These are phyloP conservation scores for Pseudodiploospora longispora DNA, from an alignment of 2,329 filamentous ascomycete species.

Conservation along the genomic window DNA sequence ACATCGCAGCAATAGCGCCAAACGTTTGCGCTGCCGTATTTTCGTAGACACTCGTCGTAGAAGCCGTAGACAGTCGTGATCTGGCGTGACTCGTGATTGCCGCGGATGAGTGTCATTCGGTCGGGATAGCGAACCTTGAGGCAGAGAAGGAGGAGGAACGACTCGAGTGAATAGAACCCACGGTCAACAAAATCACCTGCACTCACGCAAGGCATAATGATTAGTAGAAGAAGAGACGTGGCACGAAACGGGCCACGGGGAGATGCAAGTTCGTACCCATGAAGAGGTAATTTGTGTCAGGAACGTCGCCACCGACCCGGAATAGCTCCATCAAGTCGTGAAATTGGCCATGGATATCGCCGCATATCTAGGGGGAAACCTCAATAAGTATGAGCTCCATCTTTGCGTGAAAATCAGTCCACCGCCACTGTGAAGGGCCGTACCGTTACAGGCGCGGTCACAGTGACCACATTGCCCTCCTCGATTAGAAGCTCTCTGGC, in stretches of 20 bases:
- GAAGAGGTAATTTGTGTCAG: conserved; percentile 94
- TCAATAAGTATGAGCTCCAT: background rate
- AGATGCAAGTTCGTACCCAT: conserved; percentile 58
- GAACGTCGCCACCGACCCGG: conserved; percentile 84
- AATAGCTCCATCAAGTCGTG: conserved; percentile 97
- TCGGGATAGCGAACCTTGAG: conserved; percentile 97
- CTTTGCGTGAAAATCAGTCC: conserved; percentile 4
- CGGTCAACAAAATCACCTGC: conserved; percentile 93
- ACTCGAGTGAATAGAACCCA: conserved; percentile 96
- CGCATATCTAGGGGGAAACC: conserved; percentile 60
- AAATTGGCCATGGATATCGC: conserved; percentile 94
- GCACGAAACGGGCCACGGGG: background rate
- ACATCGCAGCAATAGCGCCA: conserved; percentile 97
- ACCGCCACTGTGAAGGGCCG: conserved; percentile 13
- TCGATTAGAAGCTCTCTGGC: conserved; percentile 93
- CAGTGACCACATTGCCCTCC: conserved; percentile 93
- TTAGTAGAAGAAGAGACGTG: background rate
- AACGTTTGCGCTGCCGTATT: conserved; percentile 94
- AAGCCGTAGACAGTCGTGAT: conserved; percentile 98
- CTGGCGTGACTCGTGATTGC: conserved; percentile 92
- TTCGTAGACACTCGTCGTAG: conserved; percentile 93
- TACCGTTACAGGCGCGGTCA: conserved; percentile 90
- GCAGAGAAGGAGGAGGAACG: conserved; percentile 88
- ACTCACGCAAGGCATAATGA: background rate
- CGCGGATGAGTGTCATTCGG: conserved; percentile 90